Evolutionary conservation across 148 eudicot species (phyloP).

Genomic region (Rhododendron vialii): DNA sequence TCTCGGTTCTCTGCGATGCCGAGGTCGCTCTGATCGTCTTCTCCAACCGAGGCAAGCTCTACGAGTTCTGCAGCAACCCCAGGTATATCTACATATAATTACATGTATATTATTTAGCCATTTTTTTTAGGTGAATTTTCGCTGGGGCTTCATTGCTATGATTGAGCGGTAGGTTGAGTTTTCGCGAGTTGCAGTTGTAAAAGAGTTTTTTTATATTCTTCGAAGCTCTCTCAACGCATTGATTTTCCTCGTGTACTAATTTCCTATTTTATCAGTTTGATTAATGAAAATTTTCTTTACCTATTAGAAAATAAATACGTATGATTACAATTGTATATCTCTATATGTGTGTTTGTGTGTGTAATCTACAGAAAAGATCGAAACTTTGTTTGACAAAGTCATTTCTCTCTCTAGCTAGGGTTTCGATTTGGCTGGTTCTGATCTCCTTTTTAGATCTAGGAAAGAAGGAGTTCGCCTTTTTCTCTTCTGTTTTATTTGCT

Average conservation of each 20-base stretch:
- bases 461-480: too few relatives aligned
- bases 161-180: too few relatives aligned
- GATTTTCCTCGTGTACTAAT: neutral
- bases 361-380: neutral
- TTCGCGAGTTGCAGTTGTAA: too few relatives aligned
- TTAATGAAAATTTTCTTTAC: too few relatives aligned
- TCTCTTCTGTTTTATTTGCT: neutral
- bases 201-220: too few relatives aligned
- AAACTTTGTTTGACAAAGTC: neutral
- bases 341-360: neutral
- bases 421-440: neutral
- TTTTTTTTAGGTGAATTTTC: too few relatives aligned
- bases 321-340: neutral
- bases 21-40: conserved; percentile 34
- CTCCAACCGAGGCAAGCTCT: conserved; percentile 34
- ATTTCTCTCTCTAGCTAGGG: neutral
- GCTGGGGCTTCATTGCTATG: too few relatives aligned
- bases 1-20: conserved; percentile 31
- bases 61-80: conserved; percentile 31
- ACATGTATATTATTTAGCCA: too few relatives aligned
- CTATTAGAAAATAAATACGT: too few relatives aligned
- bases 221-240: too few relatives aligned
- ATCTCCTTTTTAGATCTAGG: neutral
- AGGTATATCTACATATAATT: conserved; percentile 13
- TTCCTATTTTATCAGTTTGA: neutral